These are phyloP conservation scores for Saccharomycopsis malanga DNA, from an alignment of 805 yeast genomes.

Conservation along the genomic window DNA sequence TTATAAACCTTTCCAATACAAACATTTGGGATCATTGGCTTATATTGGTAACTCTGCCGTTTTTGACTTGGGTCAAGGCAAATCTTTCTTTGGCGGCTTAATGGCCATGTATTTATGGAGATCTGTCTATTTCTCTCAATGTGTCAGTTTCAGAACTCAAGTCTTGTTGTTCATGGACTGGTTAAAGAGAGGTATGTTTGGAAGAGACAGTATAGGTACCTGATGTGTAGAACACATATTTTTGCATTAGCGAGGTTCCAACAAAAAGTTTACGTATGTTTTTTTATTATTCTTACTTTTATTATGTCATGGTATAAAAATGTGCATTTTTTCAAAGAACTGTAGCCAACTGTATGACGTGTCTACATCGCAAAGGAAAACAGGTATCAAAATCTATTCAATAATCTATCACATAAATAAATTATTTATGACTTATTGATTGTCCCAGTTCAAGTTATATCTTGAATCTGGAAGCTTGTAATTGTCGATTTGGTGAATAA, in stretches of 20 bases:
- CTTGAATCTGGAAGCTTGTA: constrained; percentile 56
- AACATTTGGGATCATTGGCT: constrained; percentile 60
- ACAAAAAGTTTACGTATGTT: too few species aligned
- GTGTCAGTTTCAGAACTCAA: constrained; percentile 58
- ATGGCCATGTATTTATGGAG: constrained; percentile 72
- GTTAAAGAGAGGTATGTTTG: constrained; percentile 54
- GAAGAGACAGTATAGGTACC: constrained; percentile 39
- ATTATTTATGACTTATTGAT: too few species aligned
- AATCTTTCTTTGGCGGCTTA: constrained; percentile 56
- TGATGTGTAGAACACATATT: too few species aligned
- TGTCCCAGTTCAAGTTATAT: constrained; percentile 64
- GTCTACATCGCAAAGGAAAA: too few species aligned
- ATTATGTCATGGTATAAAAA: too few species aligned
- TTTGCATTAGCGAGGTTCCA: not conserved
- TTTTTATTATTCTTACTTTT: too few species aligned
- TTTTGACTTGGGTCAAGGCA: constrained; percentile 53
- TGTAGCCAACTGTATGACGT: too few species aligned
- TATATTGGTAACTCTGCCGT: constrained; percentile 67
- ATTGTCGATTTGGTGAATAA: constrained; percentile 49
- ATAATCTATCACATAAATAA: too few species aligned
- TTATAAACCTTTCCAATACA: constrained; percentile 52
- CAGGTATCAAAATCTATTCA: too few species aligned
- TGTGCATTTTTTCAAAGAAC: too few species aligned
- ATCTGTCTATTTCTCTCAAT: constrained; percentile 60
- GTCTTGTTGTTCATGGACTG: constrained; percentile 60